Conservation (phyloP, 2,329 filamentous ascomycete species). For the Ceratocystis eucalypticola region DNA sequence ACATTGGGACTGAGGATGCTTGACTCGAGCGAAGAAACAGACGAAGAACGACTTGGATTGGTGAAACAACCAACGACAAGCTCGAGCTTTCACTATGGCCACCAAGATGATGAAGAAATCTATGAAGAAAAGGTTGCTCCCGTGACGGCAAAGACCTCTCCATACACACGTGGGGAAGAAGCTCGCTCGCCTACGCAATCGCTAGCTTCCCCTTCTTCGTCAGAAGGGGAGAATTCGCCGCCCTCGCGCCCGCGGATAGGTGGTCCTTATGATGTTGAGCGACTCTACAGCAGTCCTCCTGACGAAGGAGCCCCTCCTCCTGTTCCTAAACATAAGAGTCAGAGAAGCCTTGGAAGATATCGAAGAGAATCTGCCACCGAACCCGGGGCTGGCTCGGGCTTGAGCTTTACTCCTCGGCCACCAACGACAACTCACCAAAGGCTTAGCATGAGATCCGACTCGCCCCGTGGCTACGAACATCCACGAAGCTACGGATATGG, state of each 20-base stretch:
- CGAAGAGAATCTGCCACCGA: not conserved
- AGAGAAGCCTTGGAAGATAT: not conserved
- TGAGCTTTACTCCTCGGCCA: not conserved
- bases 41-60: slow-evolving; percentile 70
- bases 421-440: slow-evolving; percentile 2
- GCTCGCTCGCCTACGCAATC: not conserved
- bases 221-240: slow-evolving; percentile 5
- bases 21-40: slow-evolving; percentile 42
- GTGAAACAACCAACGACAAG: slow-evolving; percentile 52
- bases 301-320: slow-evolving; percentile 5
- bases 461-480: not conserved
- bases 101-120: slow-evolving; percentile 15
- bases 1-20: slow-evolving; percentile 18
- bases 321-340: slow-evolving; percentile 10
- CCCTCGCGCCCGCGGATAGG: slow-evolving; percentile 5
- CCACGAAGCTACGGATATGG: not conserved
- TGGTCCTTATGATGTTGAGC: slow-evolving; percentile 17
- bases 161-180: not conserved
- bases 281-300: slow-evolving; percentile 9
- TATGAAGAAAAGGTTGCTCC: slow-evolving; percentile 14
- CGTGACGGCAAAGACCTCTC: not conserved
- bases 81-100: slow-evolving; percentile 9
- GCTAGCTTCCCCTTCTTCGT: slow-evolving; percentile 9
- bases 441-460: not conserved
- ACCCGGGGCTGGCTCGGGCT: slow-evolving; percentile 33